Percentiles rank a stretch among this genome's conserved stretches.
phyloP scores from a whole-genome alignment of 306 rosid genomes.

The Cicer cuneatum region DNA sequence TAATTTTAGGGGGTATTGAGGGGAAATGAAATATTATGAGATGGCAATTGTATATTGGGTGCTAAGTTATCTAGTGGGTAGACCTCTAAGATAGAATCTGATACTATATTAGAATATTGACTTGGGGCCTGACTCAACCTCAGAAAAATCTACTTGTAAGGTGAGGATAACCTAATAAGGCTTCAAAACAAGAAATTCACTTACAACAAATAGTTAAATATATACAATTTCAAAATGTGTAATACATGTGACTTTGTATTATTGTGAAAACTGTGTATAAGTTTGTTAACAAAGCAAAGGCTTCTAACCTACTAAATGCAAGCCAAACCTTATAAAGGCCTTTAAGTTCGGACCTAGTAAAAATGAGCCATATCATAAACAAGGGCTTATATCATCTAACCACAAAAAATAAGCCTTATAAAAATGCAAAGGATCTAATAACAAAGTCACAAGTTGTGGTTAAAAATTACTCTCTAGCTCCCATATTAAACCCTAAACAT shows the following conservation, averaged over 20 bases:
- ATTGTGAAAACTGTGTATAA: neutral
- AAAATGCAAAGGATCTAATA: constrained; percentile 4
- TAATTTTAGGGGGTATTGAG: neutral
- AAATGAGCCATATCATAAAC: neutral
- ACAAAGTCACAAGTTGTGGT: neutral
- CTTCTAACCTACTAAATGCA: neutral
- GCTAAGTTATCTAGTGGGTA: constrained; percentile 1
- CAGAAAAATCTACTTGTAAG: neutral
- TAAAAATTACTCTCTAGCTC: too few species aligned
- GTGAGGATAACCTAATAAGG: neutral
- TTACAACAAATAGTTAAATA: neutral
- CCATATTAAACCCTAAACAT: neutral
- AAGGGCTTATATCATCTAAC: neutral
- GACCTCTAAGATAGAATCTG: neutral
- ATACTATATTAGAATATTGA: neutral
- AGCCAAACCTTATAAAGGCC: too few species aligned
- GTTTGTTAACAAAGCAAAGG: neutral
- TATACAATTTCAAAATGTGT: neutral
- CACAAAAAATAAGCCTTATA: neutral
- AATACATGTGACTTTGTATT: neutral
- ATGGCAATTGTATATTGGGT: constrained; percentile 15
- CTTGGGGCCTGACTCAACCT: neutral
- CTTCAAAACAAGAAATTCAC: neutral
- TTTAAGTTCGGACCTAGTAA: too few species aligned
- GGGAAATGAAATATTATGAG: constrained; percentile 13